Evolutionary conservation across 306 rosid genomes (phyloP), one percentile per base, ranked within the genome.

Genomic region (Oemleria cerasiformis): DNA sequence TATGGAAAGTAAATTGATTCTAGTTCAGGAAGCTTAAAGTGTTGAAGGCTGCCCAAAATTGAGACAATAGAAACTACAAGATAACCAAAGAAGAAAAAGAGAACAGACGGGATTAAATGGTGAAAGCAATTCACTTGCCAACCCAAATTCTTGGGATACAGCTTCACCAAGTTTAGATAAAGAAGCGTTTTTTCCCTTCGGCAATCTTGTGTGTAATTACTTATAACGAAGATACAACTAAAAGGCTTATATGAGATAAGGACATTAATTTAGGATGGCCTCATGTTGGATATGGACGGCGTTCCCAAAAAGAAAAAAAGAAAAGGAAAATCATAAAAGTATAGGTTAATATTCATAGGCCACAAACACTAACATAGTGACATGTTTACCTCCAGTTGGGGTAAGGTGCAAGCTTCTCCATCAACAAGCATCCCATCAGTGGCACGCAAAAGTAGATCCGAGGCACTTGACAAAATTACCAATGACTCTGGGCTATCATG

Each of bases 391-490:
- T 94, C 97, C 55, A 94, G 81, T 72, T 91, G 98, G 16, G 98
- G 97, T 70, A 91, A 87, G 72, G 97, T 94, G 82, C 96, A 91
- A 74, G 98, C 94, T 81, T 94, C 98, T 80, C 98, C 98, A 85
- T 94, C 98, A 77, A 91, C 95, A 48, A 91, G 92, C 96, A 94
- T 87, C 76, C 98, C 98, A 75, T 94, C 98, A 5, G 98, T 94
- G 78, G 98, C 97, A 19, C 97, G 93, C 39, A 94, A 88, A 40
- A 94, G 88, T 58, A 94, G 87, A 89, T 94, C 98, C 30, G 97
- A 94, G 12, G 98, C 88, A 61, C 97, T 91, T n/a, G 98, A 90
- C 83, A 94, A 71, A 79, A 94, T 84, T 38, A 91, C 92, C 79
- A 94, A 83, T 34, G 97, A 94, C 56, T 94, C 95, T 6, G 86